Evolutionary conservation across 2,329 filamentous ascomycete species (phyloP).

Genomic region (Aureobasidium sp.): DNA sequence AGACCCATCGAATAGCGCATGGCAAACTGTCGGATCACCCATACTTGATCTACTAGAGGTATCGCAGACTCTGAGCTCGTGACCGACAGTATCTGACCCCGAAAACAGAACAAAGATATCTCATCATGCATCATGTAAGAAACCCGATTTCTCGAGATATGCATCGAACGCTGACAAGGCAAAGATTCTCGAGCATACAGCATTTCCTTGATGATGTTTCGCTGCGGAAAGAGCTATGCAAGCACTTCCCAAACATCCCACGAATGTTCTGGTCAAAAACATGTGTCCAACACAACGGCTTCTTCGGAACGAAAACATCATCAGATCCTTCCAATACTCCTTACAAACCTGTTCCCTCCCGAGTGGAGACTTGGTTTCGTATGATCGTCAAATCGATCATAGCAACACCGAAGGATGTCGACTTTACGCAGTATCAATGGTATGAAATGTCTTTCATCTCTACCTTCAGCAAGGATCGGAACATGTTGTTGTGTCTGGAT

Average conservation of each 20-base stretch:
- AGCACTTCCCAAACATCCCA: background rate
- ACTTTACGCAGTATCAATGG: background rate
- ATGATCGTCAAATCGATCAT: background rate
- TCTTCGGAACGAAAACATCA: background rate
- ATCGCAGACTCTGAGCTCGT: background rate
- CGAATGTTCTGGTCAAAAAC: background rate
- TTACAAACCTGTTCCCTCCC: no score
- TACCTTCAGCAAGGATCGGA: background rate
- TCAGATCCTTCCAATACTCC: background rate
- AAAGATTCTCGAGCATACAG: background rate
- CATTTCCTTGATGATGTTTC: background rate
- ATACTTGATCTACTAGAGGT: background rate
- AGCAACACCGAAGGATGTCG: background rate
- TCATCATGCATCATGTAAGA: background rate
- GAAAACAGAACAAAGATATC: background rate
- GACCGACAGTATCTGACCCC: background rate
- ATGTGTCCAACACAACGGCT: conserved; percentile 4
- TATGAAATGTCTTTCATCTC: background rate
- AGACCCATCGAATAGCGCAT: background rate
- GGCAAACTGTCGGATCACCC: background rate
- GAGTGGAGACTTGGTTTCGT: conserved; percentile 1
- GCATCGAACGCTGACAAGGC: background rate
- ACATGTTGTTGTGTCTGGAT: conserved; percentile 1
- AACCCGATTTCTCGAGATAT: background rate
- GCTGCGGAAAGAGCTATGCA: background rate